Evolutionary conservation across 345 rosid species (phyloP).

Genomic region (Excoecaria cochinchinensis): DNA sequence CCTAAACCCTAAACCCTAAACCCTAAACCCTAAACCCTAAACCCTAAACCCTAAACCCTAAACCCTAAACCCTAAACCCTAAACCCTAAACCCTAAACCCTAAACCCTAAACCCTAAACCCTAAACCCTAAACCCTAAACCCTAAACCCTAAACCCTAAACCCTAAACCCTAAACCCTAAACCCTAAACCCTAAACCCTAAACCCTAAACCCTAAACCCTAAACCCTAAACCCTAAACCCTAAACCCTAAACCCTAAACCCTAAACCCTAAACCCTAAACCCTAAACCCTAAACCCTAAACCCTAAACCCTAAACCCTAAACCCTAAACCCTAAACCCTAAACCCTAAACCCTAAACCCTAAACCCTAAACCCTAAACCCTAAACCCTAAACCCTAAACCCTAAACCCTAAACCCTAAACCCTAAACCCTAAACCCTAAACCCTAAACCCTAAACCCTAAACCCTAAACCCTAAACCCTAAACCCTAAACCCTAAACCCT

Average conservation of each 20-base stretch:
- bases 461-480: background rate
- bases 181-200: constrained; percentile 4
- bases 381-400: background rate
- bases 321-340: background rate
- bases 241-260: constrained; percentile 7
- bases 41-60: constrained; percentile 17
- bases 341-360: background rate
- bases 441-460: background rate
- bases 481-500: background rate
- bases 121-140: background rate
- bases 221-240: background rate
- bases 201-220: background rate
- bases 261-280: background rate
- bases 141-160: constrained; percentile 1
- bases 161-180: constrained; percentile 13
- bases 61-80: background rate
- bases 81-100: background rate
- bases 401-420: background rate
- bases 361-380: background rate
- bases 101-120: background rate
- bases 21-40: constrained; percentile 16
- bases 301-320: background rate
- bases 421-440: background rate
- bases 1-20: constrained; percentile 24
- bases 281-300: too few species aligned